These are phyloP conservation scores for Cudoniella acicularis DNA, from an alignment of 495 filamentous ascomycete species.

Conservation along the genomic window DNA sequence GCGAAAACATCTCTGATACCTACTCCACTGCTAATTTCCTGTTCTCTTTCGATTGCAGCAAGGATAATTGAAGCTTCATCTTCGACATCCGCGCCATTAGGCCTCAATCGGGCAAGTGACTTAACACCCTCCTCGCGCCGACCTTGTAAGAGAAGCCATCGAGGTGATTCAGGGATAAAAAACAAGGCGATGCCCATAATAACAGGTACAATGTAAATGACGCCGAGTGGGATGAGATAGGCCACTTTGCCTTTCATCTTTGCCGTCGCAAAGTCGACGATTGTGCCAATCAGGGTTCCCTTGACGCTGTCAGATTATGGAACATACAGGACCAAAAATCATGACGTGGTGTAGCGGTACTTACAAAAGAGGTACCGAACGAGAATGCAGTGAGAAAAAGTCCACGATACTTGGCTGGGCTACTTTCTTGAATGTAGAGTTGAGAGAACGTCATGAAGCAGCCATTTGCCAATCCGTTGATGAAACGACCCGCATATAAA, in stretches of 20 bases:
- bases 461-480: slow-evolving; percentile 55
- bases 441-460: slow-evolving; percentile 58
- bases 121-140: slow-evolving; percentile 37
- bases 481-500: slow-evolving; percentile 51
- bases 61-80: slow-evolving; percentile 13
- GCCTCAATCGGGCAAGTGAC: background rate
- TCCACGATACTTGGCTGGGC: slow-evolving; percentile 21
- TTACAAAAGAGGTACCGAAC: slow-evolving; percentile 1
- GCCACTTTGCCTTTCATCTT: slow-evolving; percentile 39
- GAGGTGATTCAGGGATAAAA: slow-evolving; percentile 60
- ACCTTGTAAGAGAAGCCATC: slow-evolving; percentile 53
- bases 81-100: background rate
- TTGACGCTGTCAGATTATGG: background rate
- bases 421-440: slow-evolving; percentile 48
- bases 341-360: slow-evolving; percentile 27
- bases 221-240: slow-evolving; percentile 57
- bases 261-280: slow-evolving; percentile 55
- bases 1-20: slow-evolving; percentile 46
- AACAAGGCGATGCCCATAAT: slow-evolving; percentile 48
- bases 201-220: slow-evolving; percentile 53
- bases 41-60: slow-evolving; percentile 39
- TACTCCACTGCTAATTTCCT: slow-evolving; percentile 44
- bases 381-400: slow-evolving; percentile 22
- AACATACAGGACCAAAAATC: slow-evolving; percentile 4
- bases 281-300: slow-evolving; percentile 53